Evolutionary conservation across 1,284 basidiomycete genomes (phyloP), one percentile per base, ranked within the genome.

Genomic region (Omphalotus olearius): DNA sequence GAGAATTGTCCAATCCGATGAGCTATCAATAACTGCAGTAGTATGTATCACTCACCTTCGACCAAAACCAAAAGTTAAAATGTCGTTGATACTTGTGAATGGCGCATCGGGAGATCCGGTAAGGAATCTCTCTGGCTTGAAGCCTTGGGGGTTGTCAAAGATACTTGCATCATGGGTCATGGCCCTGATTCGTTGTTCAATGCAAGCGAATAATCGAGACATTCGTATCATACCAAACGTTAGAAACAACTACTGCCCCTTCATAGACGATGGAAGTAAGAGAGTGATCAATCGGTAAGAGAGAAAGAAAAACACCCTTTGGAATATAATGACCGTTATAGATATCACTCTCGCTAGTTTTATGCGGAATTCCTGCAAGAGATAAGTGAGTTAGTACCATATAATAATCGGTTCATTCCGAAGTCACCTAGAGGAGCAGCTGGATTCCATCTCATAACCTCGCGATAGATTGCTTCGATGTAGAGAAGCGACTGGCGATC

Each of bases 41-140:
- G 18, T n/a, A 37, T 6, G 35, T 14, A 30, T 14, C 23, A 23
- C 53, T 20, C 11, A 62, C 60, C 63, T 61, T 54, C 59, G 58
- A 11, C 62, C 57, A 45, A 62, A 65, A 36, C 65, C 62, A 17
- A 63, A 66, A 14, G 47, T 50, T 17, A 55, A 56, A 14, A 37
- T 46, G 7, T 60, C 26, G 2, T 50, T 51, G 30, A 63, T 59
- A n/a, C 50, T 46, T 40, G 45, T 60, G 5, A 64, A 45, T 13
- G 33, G 38, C n/a, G 44, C 42, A 10, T 35, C 16, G 7, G 45
- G 23, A 20, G 39, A 35, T 4, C 30, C 54, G 35, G 69, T 66
- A 46, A 81, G 54, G 57, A 70, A 80, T 3, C 80, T 68, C 26
- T 78, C 76, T 0, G 80, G 80, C 18, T 66, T 62, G 61, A 82